Conservation (phyloP, 2,329 filamentous ascomycete genomes). For the Arthrobotrys musiformis region DNA sequence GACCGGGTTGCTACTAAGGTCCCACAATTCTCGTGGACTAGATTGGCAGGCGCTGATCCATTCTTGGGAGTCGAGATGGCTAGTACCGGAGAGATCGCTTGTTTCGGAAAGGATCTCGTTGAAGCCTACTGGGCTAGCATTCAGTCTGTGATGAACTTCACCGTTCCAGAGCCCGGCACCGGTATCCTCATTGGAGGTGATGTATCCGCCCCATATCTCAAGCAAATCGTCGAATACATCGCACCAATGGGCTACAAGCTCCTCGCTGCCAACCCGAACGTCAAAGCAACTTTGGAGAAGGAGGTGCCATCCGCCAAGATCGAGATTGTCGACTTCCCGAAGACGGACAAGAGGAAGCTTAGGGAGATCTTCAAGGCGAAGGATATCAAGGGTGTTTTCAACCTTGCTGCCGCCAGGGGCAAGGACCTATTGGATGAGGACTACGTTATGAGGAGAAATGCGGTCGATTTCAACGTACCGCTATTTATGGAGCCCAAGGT, state of each 20-base stretch:
- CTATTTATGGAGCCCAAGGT: conserved; percentile 99
- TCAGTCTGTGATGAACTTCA: conserved; percentile 99
- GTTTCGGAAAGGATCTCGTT: conserved; percentile 94
- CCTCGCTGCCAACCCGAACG: conserved; percentile 81
- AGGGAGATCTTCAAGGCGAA: conserved; percentile 97
- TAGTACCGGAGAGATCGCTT: conserved; percentile 96
- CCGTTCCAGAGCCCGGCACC: conserved; percentile 91
- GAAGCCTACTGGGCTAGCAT: conserved; percentile 98
- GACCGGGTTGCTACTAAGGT: conserved; percentile 98
- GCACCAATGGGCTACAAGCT: conserved; percentile 93
- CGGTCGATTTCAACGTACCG: conserved; percentile 96
- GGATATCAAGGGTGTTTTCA: conserved; percentile 95
- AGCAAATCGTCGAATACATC: conserved; percentile 84
- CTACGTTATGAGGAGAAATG: conserved; percentile 98
- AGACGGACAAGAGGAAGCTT: conserved; percentile 91
- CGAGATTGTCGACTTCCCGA: conserved; percentile 96
- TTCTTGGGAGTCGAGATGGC: conserved; percentile 99
- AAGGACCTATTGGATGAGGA: conserved; percentile 90
- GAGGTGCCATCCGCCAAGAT: conserved; percentile 71
- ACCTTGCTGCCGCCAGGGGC: conserved; percentile 83
- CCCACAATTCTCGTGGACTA: conserved; percentile 98
- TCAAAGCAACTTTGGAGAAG: conserved; percentile 88
- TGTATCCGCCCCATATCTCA: conserved; percentile 75
- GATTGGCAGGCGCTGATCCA: conserved; percentile 94
- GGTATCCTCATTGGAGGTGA: conserved; percentile 95